A percentile compares a stretch with the other conserved stretches of the same genome.
Conservation (phyloP, 2,329 filamentous ascomycete genomes). For the Xylaria sp. region DNA sequence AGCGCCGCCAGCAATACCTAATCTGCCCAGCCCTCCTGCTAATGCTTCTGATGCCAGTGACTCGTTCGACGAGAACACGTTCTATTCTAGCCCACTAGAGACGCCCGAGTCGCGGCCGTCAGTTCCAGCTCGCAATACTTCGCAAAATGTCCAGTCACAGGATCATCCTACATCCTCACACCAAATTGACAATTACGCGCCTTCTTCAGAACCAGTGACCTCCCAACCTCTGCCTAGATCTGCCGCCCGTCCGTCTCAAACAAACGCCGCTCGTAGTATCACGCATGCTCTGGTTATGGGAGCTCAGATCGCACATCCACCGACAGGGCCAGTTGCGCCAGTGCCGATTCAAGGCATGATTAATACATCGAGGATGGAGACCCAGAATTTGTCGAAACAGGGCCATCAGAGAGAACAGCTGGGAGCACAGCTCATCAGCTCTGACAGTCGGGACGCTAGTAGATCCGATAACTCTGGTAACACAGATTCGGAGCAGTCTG, state of each 20-base stretch:
- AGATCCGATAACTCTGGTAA: conserved; percentile 57
- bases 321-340: conserved; percentile 27
- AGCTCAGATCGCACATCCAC: conserved; percentile 38
- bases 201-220: conserved; percentile 35
- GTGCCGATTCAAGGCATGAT: conserved; percentile 32
- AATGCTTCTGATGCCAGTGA: conserved; percentile 75
- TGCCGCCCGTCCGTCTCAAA: conserved; percentile 25
- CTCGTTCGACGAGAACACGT: conserved; percentile 92
- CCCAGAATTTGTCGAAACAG: conserved; percentile 20
- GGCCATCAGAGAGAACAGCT: conserved; percentile 38
- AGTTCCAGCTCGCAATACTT: conserved; percentile 61
- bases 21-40: conserved; percentile 62
- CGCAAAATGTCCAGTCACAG: conserved; percentile 55
- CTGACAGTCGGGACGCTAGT: conserved; percentile 57
- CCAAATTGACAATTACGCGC: conserved; percentile 46
- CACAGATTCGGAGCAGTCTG: conserved; percentile 51
- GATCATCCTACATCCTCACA: conserved; percentile 53
- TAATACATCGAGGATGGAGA: conserved; percentile 25
- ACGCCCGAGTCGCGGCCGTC: conserved; percentile 70
- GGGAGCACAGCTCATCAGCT: conserved; percentile 50
- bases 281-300: conserved; percentile 36
- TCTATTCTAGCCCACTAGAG: conserved; percentile 94
- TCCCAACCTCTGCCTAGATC: conserved; percentile 33
- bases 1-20: conserved; percentile 68
- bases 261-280: conserved; percentile 29